Conservation (phyloP, 73 alveolate species). For the Paramecium primaurelia region DNA sequence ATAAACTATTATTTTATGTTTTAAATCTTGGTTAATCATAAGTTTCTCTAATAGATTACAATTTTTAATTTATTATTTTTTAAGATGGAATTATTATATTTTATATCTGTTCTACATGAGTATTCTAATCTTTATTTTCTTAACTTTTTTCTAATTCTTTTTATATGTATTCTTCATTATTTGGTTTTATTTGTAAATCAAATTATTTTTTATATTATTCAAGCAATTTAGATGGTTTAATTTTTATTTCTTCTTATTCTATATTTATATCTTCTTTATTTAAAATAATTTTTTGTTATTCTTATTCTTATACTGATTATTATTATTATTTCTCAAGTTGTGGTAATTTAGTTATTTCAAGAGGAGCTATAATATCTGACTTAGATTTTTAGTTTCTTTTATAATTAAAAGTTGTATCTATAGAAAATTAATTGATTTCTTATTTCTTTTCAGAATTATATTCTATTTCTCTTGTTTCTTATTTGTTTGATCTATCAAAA, state of each 20-base stretch:
- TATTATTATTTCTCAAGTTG: background rate
- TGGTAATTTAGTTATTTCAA: background rate
- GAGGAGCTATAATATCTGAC: background rate
- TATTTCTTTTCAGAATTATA: background rate
- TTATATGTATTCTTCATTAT: background rate
- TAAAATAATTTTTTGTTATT: background rate
- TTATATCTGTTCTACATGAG: background rate
- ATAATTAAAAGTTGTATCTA: background rate
- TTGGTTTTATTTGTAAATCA: background rate
- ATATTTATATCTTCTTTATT: background rate
- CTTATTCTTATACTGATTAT: background rate
- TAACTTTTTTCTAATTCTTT: background rate
- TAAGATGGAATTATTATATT: background rate
- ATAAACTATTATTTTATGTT: background rate
- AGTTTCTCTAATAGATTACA: background rate
- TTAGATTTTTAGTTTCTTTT: background rate
- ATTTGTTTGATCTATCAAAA: background rate
- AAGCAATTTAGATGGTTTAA: background rate
- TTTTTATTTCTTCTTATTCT: background rate
- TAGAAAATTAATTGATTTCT: background rate
- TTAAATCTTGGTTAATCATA: background rate
- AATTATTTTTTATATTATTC: background rate
- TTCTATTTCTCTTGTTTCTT: background rate
- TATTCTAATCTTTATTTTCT: background rate
- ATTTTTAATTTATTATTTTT: background rate